Evolutionary conservation across 345 rosid species (phyloP), one percentile per base, ranked within the genome.

Genomic region (Firmiana major): DNA sequence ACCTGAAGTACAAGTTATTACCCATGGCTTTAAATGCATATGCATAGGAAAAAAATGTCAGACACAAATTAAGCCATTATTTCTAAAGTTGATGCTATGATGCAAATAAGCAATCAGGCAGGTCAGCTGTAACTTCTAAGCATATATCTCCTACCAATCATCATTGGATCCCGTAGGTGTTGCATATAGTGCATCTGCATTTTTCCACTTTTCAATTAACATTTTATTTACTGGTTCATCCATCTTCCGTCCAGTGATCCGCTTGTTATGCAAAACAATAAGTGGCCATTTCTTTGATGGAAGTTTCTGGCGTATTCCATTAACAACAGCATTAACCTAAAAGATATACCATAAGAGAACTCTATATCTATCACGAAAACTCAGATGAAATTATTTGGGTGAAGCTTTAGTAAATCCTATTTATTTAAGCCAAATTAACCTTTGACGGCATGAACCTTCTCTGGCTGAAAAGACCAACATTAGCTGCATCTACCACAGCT

Each of bases 91-190:
- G 48, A 71, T 43, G 34, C 36, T 26, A 59, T 67, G 49, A 76
- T 54, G 26, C 6, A 79, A 31, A 36, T 62, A 73, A 63, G 22
- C 53, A 38, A 49, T 75, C 51, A 53, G 5, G 79, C 31, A 46
- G 11, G 34, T 12, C 22, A 69, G 31, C 31, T 21, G 7, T 31
- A 70, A 42, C 63, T 40, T 21, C 34, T n/a, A 42, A 21, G 46
- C 34, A 48, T 48, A 51, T 46, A 70, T 59, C 66, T 80, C 91
- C 85, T 79, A 91, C 96, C 93, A 91, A 76, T 91, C 93, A 66
- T 89, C 96, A 81, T 89, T 89, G 63, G 93, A 91, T 80, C 93
- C 93, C 8, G 90, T 84, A n/a, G 93, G 92, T 5, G 90, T 87
- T 72, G 85, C 82, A 83, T 89, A 91, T 12, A 89, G 87, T 8